Evolutionary conservation across 148 eudicot genomes (phyloP).

Genomic region (Persicaria tinctoria): DNA sequence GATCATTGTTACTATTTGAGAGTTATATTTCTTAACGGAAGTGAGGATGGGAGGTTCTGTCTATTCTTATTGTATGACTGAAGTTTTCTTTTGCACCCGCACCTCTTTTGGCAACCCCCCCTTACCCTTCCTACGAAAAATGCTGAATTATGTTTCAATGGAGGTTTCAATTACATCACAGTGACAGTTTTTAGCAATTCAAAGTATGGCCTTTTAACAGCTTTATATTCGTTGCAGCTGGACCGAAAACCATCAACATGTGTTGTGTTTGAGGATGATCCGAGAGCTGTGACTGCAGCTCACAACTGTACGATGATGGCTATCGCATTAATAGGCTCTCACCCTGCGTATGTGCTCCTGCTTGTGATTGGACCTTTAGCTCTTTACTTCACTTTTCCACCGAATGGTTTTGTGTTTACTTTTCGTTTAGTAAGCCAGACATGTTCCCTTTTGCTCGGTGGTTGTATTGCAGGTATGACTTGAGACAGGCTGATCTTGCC

Average conservation of each 20-base stretch:
- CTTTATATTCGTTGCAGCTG: slow-evolving; percentile 46
- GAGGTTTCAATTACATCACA: no score
- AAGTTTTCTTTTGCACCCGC: no score
- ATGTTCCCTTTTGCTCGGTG: neutral
- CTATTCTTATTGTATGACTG: no score
- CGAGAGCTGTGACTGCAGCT: slow-evolving; percentile 94
- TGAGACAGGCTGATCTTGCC: slow-evolving; percentile 91
- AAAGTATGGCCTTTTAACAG: neutral
- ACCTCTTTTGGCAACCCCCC: no score
- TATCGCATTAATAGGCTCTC: slow-evolving; percentile 76
- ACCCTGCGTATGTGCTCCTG: slow-evolving; percentile 71
- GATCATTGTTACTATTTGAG: neutral
- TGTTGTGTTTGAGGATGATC: slow-evolving; percentile 91
- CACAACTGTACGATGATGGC: slow-evolving; percentile 99
- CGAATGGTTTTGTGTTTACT: neutral
- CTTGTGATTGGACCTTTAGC: neutral
- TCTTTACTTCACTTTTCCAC: neutral
- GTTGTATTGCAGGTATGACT: slow-evolving; percentile 57
- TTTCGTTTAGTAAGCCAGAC: neutral
- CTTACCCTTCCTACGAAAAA: no score
- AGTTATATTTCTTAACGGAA: neutral
- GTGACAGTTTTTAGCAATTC: no score
- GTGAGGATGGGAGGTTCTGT: no score
- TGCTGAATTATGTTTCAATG: no score
- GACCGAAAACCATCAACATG: slow-evolving; percentile 94